Evolutionary conservation across 2,329 filamentous ascomycete species (phyloP).

Genomic region (Cadophora gregata): DNA sequence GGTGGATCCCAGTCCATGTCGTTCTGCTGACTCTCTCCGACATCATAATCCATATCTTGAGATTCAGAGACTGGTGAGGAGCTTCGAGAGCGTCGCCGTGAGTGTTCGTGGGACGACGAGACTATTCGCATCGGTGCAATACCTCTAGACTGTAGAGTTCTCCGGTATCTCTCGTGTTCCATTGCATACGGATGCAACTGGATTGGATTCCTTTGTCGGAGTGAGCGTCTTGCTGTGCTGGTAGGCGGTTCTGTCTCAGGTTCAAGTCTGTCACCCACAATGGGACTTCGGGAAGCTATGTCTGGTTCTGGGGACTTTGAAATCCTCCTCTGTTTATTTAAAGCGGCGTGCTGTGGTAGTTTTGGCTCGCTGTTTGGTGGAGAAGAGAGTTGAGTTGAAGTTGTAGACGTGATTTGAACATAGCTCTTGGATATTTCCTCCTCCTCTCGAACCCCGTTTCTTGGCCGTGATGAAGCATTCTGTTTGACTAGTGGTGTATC

Average conservation of each 20-base stretch:
- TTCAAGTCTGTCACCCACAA: not conserved
- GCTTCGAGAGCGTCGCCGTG: constrained; percentile 21
- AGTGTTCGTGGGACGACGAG: constrained; percentile 34
- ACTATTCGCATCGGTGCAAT: constrained; percentile 41
- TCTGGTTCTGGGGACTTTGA: not conserved
- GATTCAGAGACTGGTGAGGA: constrained; percentile 33
- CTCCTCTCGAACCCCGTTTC: constrained; percentile 20
- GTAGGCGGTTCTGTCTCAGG: not conserved
- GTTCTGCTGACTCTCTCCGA: constrained; percentile 37
- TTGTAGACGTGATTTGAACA: constrained; percentile 46
- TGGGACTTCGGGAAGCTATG: not conserved
- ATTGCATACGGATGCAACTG: constrained; percentile 44
- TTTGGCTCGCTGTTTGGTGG: constrained; percentile 29
- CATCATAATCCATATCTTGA: constrained; percentile 29
- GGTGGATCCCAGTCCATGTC: constrained; percentile 35
- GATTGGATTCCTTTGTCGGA: constrained; percentile 43
- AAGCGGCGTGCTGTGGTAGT: constrained; percentile 13
- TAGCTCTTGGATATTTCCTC: constrained; percentile 50
- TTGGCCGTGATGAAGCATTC: constrained; percentile 3
- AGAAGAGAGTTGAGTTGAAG: constrained; percentile 41
- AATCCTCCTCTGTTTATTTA: not conserved
- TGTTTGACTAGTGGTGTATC: not conserved
- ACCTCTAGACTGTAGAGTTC: constrained; percentile 39
- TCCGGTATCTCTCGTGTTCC: constrained; percentile 43
- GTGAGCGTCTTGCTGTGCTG: constrained; percentile 28